A percentile compares a stretch with the other conserved stretches of the same genome.
Evolutionary conservation across 73 alveolate species (phyloP).

Genomic region (Symbiodinium pilosum): DNA sequence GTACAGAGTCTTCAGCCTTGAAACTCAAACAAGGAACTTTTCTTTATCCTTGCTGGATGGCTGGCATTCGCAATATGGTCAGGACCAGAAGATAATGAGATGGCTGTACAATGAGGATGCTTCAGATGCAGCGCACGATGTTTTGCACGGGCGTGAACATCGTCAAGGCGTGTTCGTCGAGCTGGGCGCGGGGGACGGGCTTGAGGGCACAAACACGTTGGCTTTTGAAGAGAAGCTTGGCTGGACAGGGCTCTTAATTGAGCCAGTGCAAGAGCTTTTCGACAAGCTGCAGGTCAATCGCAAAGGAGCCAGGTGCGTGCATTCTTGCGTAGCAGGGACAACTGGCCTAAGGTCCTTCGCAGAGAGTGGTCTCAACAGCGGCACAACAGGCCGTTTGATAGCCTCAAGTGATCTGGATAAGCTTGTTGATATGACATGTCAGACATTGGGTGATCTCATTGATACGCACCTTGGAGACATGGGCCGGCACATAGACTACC

Average conservation of each 20-base stretch:
- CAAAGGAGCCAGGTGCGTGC: conserved; percentile 28
- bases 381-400: conserved; percentile 17
- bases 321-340: conserved; percentile 60
- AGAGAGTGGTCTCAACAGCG: conserved; percentile 44
- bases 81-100: conserved; percentile 37
- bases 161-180: conserved; percentile 67
- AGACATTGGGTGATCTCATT: conserved; percentile 8
- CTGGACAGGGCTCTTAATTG: conserved; percentile 90
- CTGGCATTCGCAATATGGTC: conserved; percentile 86
- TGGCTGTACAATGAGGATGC: conserved; percentile 72
- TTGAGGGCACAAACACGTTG: conserved; percentile 48
- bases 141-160: neutral
- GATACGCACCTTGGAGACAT: conserved; percentile 22
- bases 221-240: conserved; percentile 75
- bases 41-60: conserved; percentile 35
- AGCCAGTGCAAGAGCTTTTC: neutral
- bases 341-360: neutral
- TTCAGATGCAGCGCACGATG: neutral
- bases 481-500: conserved; percentile 55
- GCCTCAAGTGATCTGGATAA: neutral
- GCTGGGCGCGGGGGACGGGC: conserved; percentile 90
- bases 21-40: neutral
- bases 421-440: neutral
- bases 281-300: conserved; percentile 40
- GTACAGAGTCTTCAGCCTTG: neutral